Evolutionary conservation across 768 basidiomycete species (phyloP).

Genomic region (Cystobasidium ongulense): DNA sequence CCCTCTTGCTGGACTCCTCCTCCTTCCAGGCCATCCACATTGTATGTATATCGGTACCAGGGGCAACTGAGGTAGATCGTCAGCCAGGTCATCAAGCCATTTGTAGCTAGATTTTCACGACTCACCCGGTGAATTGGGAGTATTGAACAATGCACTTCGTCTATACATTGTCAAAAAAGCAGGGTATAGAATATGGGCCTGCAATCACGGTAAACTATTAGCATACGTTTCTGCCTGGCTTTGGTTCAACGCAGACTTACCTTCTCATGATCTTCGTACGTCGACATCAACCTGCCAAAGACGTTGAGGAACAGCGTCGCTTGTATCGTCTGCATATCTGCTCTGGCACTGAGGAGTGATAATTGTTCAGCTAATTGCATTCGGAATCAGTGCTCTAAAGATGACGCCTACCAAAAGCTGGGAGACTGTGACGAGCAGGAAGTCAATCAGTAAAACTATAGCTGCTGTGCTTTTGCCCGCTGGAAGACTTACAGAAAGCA

Average conservation of each 20-base stretch:
- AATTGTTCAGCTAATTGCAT: not conserved
- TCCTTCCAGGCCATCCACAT: conserved; percentile 14
- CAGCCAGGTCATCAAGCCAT: too few relatives aligned
- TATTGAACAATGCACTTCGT: conserved; percentile 23
- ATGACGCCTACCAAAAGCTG: conserved; percentile 32
- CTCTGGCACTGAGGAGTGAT: conserved; percentile 31
- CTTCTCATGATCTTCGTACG: conserved; percentile 3
- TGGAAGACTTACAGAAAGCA: conserved; percentile 19
- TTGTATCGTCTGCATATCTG: conserved; percentile 40
- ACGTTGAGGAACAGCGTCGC: conserved; percentile 32
- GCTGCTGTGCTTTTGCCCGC: not conserved
- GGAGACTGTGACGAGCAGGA: conserved; percentile 24
- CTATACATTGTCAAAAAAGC: conserved; percentile 17
- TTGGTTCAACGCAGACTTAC: not conserved
- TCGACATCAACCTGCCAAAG: conserved; percentile 22
- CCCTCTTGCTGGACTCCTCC: not conserved
- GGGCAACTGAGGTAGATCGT: not conserved
- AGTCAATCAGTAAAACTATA: not conserved
- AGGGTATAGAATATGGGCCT: conserved; percentile 20
- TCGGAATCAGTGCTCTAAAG: not conserved
- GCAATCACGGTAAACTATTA: not conserved
- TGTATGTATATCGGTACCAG: not conserved
- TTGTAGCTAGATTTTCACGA: not conserved
- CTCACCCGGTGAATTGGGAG: not conserved
- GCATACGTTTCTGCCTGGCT: not conserved